Base-by-base conservation (phyloP, 2,329 filamentous ascomycete species). In the Harringtonia aguacate region DNA sequence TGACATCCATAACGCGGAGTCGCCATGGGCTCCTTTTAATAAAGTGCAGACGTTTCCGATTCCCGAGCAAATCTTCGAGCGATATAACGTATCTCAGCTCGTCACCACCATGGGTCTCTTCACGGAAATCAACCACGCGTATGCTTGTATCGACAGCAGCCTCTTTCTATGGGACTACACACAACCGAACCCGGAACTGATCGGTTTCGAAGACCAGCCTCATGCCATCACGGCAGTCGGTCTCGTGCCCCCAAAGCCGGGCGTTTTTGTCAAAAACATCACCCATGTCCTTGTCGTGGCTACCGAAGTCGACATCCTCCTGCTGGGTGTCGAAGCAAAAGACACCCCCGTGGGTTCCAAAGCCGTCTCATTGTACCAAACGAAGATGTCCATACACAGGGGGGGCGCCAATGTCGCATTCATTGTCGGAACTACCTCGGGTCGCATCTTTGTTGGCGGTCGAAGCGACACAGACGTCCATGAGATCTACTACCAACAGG, bases 131-230 rank as follows among this genome's bases (percentile, higher is more conserved):
- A 89, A 90, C 56, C 88, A 97, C 63, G 92, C 90, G 27, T 98
- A 89, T 85, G 85, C 95, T 44, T 79, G 86, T 21, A 92, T 98
- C 59, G 92, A 98, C 66, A 95, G 94, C 65, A 86, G 86, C 49
- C 72, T 98, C 36, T 98, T 95, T 60, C 72, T 98, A 15, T 98
- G 94, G 94, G 90, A 98, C 64, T 98, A 95, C 61, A 95, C 88
- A 8, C 77, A 87, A 59, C 80, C 86, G n/a, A 86, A 90, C 53
- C 87, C 90, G 6, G 86, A 95, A 59, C 72, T 95, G 35, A 84
- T 95, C 52, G 90, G 90, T 17, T 95, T 86, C 56, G 90, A 97
- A 60, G 88, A 95, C 53, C 84, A 90, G 61, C 72, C 80, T 8
- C 81, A 94, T 59, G 86, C 80, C 52, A 97, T 98, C 55, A 88